phyloP scores from a whole-genome alignment of 345 rosid species.

The Nasturtium officinale region DNA sequence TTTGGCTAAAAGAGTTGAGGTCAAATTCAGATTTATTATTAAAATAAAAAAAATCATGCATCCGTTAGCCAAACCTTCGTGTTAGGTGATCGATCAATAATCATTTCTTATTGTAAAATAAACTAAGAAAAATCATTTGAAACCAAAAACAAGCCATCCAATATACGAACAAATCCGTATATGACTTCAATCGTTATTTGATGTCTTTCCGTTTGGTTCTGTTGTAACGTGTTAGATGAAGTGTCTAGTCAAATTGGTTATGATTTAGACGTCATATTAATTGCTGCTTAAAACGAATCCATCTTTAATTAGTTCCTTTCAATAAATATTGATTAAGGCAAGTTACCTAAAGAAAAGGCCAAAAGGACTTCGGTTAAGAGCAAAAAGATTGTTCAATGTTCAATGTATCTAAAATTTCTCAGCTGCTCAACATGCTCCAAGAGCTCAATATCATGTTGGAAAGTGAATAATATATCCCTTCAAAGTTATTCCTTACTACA shows the following conservation, averaged over 20 bases:
- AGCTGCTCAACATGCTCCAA: slow-evolving; percentile 7
- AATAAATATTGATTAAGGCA: slow-evolving; percentile 16
- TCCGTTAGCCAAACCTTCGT: slow-evolving; percentile 27
- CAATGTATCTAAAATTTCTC: neutral
- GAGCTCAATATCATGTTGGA: neutral
- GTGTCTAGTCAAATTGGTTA: slow-evolving; percentile 37
- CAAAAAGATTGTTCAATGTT: neutral
- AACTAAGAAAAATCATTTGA: neutral
- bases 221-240: slow-evolving; percentile 34
- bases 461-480: neutral
- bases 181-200: neutral
- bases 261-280: slow-evolving; percentile 30
- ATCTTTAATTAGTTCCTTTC: slow-evolving; percentile 25
- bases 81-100: too few relatives aligned
- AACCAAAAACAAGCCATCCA: slow-evolving; percentile 6
- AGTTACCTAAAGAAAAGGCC: slow-evolving; percentile 1
- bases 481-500: neutral
- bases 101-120: neutral
- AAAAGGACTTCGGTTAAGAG: neutral
- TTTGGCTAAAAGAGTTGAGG: slow-evolving; percentile 18
- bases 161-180: slow-evolving; percentile 5
- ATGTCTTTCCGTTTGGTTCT: slow-evolving; percentile 12
- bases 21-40: slow-evolving; percentile 20
- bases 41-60: neutral
- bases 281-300: slow-evolving; percentile 9